These are phyloP conservation scores for Colletotrichum horii DNA, from an alignment of 2,329 filamentous ascomycete genomes.

Conservation along the genomic window DNA sequence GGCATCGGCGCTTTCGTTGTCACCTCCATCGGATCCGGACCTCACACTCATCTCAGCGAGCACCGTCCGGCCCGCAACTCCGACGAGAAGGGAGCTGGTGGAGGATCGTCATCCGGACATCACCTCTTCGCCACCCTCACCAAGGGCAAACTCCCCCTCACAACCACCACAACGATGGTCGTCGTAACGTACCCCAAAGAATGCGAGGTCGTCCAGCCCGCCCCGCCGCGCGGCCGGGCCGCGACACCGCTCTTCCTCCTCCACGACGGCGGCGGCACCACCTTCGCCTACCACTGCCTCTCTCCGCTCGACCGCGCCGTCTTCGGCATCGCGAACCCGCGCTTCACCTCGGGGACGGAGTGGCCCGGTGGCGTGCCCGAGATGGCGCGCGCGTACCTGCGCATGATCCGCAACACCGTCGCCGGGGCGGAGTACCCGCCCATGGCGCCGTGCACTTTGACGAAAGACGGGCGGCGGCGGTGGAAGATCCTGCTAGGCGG, in stretches of 20 bases:
- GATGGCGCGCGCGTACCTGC: conserved; percentile 58
- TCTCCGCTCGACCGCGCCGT: conserved; percentile 51
- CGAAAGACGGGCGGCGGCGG: conserved; percentile 27
- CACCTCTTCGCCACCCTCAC: background rate
- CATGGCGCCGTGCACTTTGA: conserved; percentile 12
- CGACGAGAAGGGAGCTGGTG: background rate
- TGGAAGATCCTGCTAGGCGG: conserved; percentile 55
- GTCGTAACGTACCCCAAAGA: background rate
- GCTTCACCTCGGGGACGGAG: conserved; percentile 48
- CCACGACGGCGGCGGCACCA: conserved; percentile 67
- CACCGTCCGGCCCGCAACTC: background rate
- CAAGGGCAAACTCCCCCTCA: background rate
- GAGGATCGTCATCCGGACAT: background rate
- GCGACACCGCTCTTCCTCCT: conserved; percentile 58
- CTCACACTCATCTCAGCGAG: background rate
- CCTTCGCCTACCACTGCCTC: conserved; percentile 62
- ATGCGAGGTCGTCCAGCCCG: conserved; percentile 20
- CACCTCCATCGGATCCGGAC: background rate
- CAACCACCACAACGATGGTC: background rate
- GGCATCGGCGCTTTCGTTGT: background rate
- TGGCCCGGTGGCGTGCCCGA: conserved; percentile 59
- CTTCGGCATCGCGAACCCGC: conserved; percentile 61
- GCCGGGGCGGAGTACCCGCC: conserved; percentile 14
- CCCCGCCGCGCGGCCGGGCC: background rate
- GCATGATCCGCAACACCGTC: conserved; percentile 46